Percentiles rank a stretch among this genome's conserved stretches.
These are phyloP conservation scores for Cystofilobasidium ferigula DNA, from an alignment of 768 basidiomycete species.

Conservation along the genomic window DNA sequence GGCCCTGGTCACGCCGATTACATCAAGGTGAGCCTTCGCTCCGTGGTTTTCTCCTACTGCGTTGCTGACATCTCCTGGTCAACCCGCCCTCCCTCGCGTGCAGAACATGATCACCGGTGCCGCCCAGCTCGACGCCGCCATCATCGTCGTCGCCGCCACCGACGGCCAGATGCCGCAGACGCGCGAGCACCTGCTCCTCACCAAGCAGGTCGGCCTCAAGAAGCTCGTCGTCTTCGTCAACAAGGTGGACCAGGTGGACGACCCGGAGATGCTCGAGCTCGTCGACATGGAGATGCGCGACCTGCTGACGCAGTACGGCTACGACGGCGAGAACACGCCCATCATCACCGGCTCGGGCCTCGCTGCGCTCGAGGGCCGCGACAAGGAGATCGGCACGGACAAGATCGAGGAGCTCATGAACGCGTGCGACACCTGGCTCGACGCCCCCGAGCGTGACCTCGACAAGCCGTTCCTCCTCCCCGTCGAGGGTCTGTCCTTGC, in stretches of 20 bases:
- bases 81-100: conserved; percentile 33
- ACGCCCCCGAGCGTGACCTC: conserved; percentile 87
- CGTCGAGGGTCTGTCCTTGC: conserved; percentile 54
- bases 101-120: conserved; percentile 99
- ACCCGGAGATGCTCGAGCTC: conserved; percentile 96
- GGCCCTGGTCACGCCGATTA: conserved; percentile 65
- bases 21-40: too few species aligned
- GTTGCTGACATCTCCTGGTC: neutral
- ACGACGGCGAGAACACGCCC: conserved; percentile 95
- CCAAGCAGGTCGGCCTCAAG: conserved; percentile 95
- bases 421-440: conserved; percentile 87
- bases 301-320: conserved; percentile 78
- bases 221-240: conserved; percentile 98
- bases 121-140: conserved; percentile 75
- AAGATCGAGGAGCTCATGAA: conserved; percentile 74
- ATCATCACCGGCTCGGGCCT: conserved; percentile 95
- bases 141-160: conserved; percentile 78
- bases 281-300: conserved; percentile 99
- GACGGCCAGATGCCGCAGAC: conserved; percentile 99
- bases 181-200: conserved; percentile 91
- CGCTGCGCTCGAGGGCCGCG: conserved; percentile 79
- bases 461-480: conserved; percentile 97
- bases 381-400: conserved; percentile 62
- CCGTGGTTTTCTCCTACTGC: neutral
- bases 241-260: conserved; percentile 93